These are phyloP conservation scores for Coprinopsis marcescibilis DNA, from an alignment of 768 basidiomycete species.

Conservation along the genomic window DNA sequence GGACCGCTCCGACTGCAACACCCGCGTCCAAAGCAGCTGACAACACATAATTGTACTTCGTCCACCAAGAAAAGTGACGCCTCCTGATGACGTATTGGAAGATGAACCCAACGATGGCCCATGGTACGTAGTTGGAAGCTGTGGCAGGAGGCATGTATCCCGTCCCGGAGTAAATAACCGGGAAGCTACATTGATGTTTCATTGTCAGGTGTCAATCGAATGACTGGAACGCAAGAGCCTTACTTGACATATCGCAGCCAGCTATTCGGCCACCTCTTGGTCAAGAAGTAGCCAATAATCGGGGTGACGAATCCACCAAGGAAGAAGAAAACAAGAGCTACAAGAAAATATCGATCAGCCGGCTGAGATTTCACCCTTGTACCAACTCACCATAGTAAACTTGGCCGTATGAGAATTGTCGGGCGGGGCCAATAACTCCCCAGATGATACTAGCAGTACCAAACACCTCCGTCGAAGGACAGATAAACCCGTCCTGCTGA, in stretches of 20 bases:
- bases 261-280: constrained; percentile 56
- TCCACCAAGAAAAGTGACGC: constrained; percentile 62
- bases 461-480: constrained; percentile 66
- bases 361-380: neutral
- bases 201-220: neutral
- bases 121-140: constrained; percentile 64
- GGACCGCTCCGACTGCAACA: constrained; percentile 48
- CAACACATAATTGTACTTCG: constrained; percentile 66
- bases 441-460: constrained; percentile 76
- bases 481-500: constrained; percentile 63
- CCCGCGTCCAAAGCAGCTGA: constrained; percentile 71
- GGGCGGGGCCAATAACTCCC: constrained; percentile 75
- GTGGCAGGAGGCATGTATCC: constrained; percentile 60
- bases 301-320: constrained; percentile 66
- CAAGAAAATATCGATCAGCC: constrained; percentile 6
- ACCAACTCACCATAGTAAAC: constrained; percentile 42
- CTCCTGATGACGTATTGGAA: constrained; percentile 60
- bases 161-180: constrained; percentile 56
- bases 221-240: constrained; percentile 17
- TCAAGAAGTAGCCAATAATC: constrained; percentile 44
- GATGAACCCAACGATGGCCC: constrained; percentile 59
- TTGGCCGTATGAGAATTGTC: constrained; percentile 64
- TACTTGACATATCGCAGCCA: constrained; percentile 60
- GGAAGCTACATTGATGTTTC: constrained; percentile 31
- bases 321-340: constrained; percentile 69